Evolutionary conservation across 805 yeast species (phyloP).

Genomic region (Lipomyces japonicus): DNA sequence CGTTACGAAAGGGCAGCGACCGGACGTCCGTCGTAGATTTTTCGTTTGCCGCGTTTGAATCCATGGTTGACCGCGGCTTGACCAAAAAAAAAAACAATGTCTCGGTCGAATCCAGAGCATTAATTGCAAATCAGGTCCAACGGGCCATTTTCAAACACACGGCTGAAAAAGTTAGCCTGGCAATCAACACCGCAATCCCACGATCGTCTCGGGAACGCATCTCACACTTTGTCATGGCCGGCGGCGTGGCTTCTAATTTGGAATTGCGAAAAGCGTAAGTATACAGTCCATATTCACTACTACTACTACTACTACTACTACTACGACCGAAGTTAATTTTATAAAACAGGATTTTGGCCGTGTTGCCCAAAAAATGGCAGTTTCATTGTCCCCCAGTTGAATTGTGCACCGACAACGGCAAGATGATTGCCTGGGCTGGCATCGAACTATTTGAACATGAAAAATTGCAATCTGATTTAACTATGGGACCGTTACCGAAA

Average conservation of each 20-base stretch:
- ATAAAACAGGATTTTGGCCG: constrained; percentile 4
- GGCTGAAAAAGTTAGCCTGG: constrained; percentile 55
- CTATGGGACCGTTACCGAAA: constrained; percentile 62
- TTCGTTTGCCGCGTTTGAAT: constrained; percentile 74
- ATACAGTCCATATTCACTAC: constrained; percentile 22
- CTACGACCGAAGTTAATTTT: background rate
- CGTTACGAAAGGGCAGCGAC: constrained; percentile 50
- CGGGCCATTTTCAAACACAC: constrained; percentile 68
- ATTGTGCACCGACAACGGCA: constrained; percentile 90
- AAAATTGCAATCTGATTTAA: constrained; percentile 46
- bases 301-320: background rate
- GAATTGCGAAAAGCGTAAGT: constrained; percentile 50
- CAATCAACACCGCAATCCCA: constrained; percentile 37
- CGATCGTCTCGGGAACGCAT: constrained; percentile 31
- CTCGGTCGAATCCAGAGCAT: background rate
- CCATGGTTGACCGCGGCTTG: constrained; percentile 46
- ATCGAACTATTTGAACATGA: constrained; percentile 71
- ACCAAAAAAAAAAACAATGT: background rate
- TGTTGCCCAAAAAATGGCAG: constrained; percentile 1
- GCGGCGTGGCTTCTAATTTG: constrained; percentile 87
- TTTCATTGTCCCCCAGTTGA: constrained; percentile 57
- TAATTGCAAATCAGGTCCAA: constrained; percentile 41
- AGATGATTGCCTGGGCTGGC: constrained; percentile 98
- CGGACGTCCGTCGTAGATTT: constrained; percentile 50
- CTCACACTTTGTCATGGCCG: constrained; percentile 71